These are phyloP conservation scores for Cytospora mali DNA, from an alignment of 2,329 filamentous ascomycete species.

Conservation along the genomic window DNA sequence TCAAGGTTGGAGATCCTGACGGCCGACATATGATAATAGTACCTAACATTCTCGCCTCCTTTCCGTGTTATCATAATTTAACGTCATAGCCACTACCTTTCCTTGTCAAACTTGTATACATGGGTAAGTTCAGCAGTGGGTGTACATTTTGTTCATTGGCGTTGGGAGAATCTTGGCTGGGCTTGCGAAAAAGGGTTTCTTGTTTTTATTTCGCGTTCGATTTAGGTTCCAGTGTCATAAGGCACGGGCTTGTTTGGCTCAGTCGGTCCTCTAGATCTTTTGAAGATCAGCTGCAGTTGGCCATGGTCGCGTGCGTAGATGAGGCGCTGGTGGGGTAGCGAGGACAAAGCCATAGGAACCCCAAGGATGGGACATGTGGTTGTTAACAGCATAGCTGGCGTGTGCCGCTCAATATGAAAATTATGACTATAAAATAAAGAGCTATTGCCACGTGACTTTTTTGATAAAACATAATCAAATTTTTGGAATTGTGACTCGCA, in stretches of 20 bases:
- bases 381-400: neutral
- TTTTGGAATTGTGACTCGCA: neutral
- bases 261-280: neutral
- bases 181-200: conserved; percentile 10
- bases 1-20: conserved; percentile 43
- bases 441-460: neutral
- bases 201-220: conserved; percentile 2
- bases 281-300: conserved; percentile 1
- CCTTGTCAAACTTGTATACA: conserved; percentile 18
- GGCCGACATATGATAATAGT: conserved; percentile 33
- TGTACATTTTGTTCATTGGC: conserved; percentile 19
- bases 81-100: conserved; percentile 19
- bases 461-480: too few relatives aligned
- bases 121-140: conserved; percentile 15
- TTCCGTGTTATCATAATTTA: neutral
- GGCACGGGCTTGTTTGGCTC: neutral
- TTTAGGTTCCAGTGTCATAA: neutral
- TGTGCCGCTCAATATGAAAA: conserved; percentile 16
- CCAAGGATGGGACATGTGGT: conserved; percentile 3
- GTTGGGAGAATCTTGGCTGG: conserved; percentile 1
- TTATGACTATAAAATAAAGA: neutral
- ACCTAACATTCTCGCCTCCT: neutral
- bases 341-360: conserved; percentile 14
- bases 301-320: conserved; percentile 4
- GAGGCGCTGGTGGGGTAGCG: neutral